These are phyloP conservation scores for Chionographis japonica DNA, from an alignment of 106 monocot genomes.

Conservation along the genomic window DNA sequence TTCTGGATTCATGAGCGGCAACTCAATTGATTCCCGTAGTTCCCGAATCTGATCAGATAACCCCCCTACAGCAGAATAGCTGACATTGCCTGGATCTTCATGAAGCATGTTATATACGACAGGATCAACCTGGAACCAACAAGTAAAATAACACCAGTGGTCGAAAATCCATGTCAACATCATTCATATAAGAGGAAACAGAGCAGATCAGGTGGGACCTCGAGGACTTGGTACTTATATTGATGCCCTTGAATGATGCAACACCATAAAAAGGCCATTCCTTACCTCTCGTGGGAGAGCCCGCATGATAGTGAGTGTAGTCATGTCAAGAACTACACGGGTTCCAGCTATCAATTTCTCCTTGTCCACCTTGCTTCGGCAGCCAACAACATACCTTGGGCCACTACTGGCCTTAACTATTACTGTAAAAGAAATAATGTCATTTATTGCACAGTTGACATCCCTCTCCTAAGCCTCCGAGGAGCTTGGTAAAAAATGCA, in stretches of 20 bases:
- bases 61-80: conserved; percentile 81
- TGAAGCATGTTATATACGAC: conserved; percentile 88
- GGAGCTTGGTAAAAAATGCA: no score
- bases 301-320: conserved; percentile 51
- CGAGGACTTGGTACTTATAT: no score
- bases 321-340: conserved; percentile 55
- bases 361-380: conserved; percentile 53
- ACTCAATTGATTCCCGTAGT: conserved; percentile 70
- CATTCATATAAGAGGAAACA: no score
- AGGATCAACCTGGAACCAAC: conserved; percentile 65
- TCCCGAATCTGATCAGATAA: conserved; percentile 85
- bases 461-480: no score
- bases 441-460: not conserved
- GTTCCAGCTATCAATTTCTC: conserved; percentile 52
- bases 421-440: conserved; percentile 15
- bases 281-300: conserved; percentile 51
- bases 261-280: no score
- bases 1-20: conserved; percentile 83
- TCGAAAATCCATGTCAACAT: no score
- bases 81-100: conserved; percentile 82
- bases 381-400: conserved; percentile 59
- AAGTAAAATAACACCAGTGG: not conserved
- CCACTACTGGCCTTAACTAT: conserved; percentile 59
- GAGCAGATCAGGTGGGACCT: no score
- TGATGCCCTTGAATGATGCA: no score